Evolutionary conservation across 345 rosid species (phyloP).

Genomic region (Citrus hindsii): DNA sequence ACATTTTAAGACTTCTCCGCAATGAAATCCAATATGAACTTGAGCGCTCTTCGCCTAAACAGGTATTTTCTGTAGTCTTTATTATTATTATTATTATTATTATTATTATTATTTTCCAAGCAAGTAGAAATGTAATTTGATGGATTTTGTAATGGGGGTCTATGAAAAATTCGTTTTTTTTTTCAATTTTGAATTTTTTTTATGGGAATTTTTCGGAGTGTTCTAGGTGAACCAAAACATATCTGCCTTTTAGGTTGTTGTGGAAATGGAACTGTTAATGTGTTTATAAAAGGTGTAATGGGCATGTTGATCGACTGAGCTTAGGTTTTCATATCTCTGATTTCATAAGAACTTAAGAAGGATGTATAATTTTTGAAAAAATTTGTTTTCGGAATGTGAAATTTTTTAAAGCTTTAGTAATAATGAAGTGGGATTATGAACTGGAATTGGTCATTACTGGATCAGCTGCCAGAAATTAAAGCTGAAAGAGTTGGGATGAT

Average conservation of each 20-base stretch:
- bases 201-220: not conserved
- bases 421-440: not conserved
- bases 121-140: not conserved
- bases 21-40: constrained; percentile 70
- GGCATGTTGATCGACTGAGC: too few species aligned
- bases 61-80: constrained; percentile 20
- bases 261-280: not conserved
- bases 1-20: constrained; percentile 57
- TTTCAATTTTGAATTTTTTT: not conserved
- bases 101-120: too few species aligned
- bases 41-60: constrained; percentile 43
- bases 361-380: not conserved
- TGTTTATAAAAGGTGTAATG: not conserved
- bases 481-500: not conserved
- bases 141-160: not conserved
- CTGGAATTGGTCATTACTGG: not conserved
- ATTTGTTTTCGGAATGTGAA: not conserved
- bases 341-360: not conserved
- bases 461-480: not conserved
- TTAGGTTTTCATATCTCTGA: not conserved
- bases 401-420: not conserved
- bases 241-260: not conserved
- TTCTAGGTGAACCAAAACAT: not conserved
- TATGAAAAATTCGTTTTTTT: not conserved
- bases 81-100: too few species aligned